Conservation (phyloP, 306 rosid genomes). For the Acmispon strigosus region DNA sequence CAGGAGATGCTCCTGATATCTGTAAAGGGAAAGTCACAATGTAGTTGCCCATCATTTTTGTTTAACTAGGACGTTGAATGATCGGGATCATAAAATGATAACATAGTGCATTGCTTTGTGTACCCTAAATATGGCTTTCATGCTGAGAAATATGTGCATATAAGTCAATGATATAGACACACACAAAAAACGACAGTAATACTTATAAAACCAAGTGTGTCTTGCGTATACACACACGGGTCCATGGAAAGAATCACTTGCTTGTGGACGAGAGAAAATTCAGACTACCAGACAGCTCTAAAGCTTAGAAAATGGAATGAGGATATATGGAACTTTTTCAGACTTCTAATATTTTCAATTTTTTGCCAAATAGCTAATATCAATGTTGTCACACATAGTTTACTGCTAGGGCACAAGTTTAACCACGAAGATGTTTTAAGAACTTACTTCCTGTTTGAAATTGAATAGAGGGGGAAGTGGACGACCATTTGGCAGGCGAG, state of each 20-base stretch:
- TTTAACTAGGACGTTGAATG: background rate
- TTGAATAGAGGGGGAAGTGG: slow-evolving; percentile 81
- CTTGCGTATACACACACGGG: background rate
- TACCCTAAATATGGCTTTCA: background rate
- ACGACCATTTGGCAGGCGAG: slow-evolving; percentile 82
- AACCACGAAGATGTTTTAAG: background rate
- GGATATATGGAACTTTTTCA: background rate
- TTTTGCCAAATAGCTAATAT: background rate
- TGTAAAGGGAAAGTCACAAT: slow-evolving; percentile 29
- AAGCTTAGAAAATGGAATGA: background rate
- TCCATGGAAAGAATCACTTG: background rate
- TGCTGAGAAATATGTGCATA: background rate
- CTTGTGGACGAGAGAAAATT: background rate
- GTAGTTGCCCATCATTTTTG: background rate
- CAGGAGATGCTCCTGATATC: slow-evolving; percentile 76
- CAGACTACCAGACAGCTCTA: background rate
- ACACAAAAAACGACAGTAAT: background rate
- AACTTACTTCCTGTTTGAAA: slow-evolving; percentile 84
- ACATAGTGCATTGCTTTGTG: background rate
- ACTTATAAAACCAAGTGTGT: background rate
- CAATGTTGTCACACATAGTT: background rate
- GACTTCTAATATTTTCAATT: background rate
- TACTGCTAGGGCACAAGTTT: background rate
- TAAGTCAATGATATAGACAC: background rate
- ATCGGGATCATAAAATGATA: background rate